Percentiles rank a stretch among this genome's conserved stretches.
Conservation (phyloP, 2,329 filamentous ascomycete species). For the Fusarium chlamydosporum region DNA sequence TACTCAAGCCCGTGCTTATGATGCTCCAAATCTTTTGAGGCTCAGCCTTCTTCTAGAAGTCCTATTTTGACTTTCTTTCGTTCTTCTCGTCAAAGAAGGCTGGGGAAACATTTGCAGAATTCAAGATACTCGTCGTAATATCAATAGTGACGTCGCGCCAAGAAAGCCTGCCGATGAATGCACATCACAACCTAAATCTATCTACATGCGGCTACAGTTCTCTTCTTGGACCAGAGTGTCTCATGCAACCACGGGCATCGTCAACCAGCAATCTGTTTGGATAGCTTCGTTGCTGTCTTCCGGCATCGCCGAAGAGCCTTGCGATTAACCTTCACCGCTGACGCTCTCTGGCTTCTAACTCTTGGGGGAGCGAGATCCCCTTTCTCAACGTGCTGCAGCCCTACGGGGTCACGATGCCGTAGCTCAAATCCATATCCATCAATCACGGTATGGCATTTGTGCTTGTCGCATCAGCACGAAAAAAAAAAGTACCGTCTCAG, state of each 20-base stretch:
- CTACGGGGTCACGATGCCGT: slow-evolving; percentile 32
- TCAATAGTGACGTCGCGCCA: slow-evolving; percentile 13
- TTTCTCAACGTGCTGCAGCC: slow-evolving; percentile 44
- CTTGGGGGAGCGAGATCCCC: slow-evolving; percentile 25
- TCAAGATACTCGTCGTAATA: neutral
- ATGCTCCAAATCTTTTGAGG: slow-evolving; percentile 3
- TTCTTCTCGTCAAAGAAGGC: neutral
- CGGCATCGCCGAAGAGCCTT: slow-evolving; percentile 46
- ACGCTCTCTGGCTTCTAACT: neutral
- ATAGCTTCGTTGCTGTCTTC: slow-evolving; percentile 21
- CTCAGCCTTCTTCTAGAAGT: slow-evolving; percentile 7
- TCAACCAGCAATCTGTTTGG: slow-evolving; percentile 33
- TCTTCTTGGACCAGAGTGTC: slow-evolving; percentile 8
- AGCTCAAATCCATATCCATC: slow-evolving; percentile 6
- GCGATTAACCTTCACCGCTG: slow-evolving; percentile 49
- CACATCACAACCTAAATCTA: slow-evolving; percentile 8
- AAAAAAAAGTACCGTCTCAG: slow-evolving; percentile 2
- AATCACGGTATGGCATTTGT: slow-evolving; percentile 4
- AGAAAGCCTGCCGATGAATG: slow-evolving; percentile 13
- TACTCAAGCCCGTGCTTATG: neutral
- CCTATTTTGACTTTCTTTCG: neutral
- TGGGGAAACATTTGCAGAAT: neutral
- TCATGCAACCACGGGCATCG: slow-evolving; percentile 35
- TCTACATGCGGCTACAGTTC: slow-evolving; percentile 23
- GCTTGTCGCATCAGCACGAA: neutral